Conservation (phyloP, 2,329 filamentous ascomycete genomes). For the Xenoacremonium recifei region DNA sequence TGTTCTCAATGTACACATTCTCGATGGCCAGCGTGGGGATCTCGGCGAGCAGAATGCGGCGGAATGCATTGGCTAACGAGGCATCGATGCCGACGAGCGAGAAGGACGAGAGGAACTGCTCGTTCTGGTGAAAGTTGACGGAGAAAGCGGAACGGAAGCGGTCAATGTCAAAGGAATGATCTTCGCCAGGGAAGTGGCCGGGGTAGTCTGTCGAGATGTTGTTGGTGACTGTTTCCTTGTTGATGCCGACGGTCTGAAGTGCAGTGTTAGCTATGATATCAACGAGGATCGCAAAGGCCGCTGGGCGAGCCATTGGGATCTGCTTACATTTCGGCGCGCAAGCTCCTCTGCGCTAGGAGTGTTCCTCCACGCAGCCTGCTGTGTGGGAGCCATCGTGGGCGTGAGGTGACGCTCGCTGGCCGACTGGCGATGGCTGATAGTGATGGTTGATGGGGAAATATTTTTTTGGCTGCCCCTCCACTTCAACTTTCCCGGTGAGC, state of each 20-base stretch:
- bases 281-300: background rate
- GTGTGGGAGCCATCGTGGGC: slow-evolving; percentile 31
- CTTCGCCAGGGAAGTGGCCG: slow-evolving; percentile 85
- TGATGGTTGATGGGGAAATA: slow-evolving; percentile 1
- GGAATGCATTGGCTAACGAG: slow-evolving; percentile 93
- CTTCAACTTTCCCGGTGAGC: too few relatives aligned
- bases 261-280: slow-evolving; percentile 11
- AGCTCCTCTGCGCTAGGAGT: slow-evolving; percentile 54
- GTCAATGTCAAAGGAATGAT: slow-evolving; percentile 74
- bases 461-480: slow-evolving; percentile 13
- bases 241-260: slow-evolving; percentile 76
- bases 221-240: slow-evolving; percentile 86
- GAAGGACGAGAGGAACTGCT: slow-evolving; percentile 76
- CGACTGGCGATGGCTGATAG: background rate
- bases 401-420: background rate
- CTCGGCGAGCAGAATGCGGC: slow-evolving; percentile 91
- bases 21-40: slow-evolving; percentile 94
- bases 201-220: slow-evolving; percentile 90
- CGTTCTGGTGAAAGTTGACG: slow-evolving; percentile 82
- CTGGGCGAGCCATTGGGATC: background rate
- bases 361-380: slow-evolving; percentile 33
- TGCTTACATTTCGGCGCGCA: slow-evolving; percentile 58
- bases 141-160: slow-evolving; percentile 69
- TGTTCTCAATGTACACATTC: slow-evolving; percentile 89
- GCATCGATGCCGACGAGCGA: slow-evolving; percentile 91